Conservation (phyloP, 805 yeast genomes). For the Candida chauliodis region DNA sequence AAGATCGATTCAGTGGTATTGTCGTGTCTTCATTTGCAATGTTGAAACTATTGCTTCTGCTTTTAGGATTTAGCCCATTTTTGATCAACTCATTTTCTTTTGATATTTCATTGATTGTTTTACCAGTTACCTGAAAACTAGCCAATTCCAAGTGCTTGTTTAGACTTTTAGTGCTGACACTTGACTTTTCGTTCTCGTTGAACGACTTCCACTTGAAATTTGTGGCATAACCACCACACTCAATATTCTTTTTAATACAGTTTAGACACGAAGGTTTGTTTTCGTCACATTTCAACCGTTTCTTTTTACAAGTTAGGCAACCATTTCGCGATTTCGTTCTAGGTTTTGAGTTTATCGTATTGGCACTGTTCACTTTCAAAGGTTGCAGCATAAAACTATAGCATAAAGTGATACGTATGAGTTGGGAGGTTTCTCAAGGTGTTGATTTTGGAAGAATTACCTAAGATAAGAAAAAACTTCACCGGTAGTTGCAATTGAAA, state of each 20-base stretch:
- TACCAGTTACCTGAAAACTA: slow-evolving; percentile 54
- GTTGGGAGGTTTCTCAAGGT: not conserved
- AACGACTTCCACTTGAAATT: slow-evolving; percentile 64
- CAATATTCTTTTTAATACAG: slow-evolving; percentile 42
- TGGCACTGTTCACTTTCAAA: not conserved
- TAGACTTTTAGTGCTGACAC: slow-evolving; percentile 15
- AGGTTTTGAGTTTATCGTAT: slow-evolving; percentile 4
- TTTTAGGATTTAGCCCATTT: slow-evolving; percentile 46
- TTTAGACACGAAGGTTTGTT: slow-evolving; percentile 20
- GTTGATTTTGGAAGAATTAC: not conserved
- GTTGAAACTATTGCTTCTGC: slow-evolving; percentile 6
- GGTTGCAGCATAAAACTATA: slow-evolving; percentile 5
- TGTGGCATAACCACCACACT: slow-evolving; percentile 66
- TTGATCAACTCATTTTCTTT: slow-evolving; percentile 47
- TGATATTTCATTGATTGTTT: slow-evolving; percentile 48
- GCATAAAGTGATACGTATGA: not conserved
- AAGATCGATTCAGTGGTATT: not conserved
- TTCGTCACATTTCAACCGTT: slow-evolving; percentile 26
- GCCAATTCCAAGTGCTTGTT: slow-evolving; percentile 53
- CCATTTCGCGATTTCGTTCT: slow-evolving; percentile 20
- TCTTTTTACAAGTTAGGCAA: slow-evolving; percentile 20
- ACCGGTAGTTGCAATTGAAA: not conserved
- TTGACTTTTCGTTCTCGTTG: slow-evolving; percentile 17
- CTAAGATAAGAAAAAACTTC: slow-evolving; percentile 1
- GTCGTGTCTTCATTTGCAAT: not conserved